Base-by-base conservation (phyloP, 106 monocot genomes). In the Allium fistulosum region DNA sequence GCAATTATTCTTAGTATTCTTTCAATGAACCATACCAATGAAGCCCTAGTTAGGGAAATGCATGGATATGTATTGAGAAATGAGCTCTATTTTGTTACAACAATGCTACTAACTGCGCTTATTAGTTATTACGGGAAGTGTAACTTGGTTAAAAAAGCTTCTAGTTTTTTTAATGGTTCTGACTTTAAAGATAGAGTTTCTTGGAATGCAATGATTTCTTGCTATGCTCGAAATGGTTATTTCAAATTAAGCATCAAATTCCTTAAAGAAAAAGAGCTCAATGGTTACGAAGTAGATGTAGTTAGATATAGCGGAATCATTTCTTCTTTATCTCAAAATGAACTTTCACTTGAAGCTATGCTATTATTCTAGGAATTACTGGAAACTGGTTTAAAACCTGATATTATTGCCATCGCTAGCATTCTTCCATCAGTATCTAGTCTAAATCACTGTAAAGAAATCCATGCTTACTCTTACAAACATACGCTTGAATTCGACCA, bases 231-330 rank as follows among this genome's bases (percentile, higher is more conserved):
- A 51, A 78, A 76, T 65, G 75, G 82, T 27, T 22, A 73, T 7
- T 78, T 83, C 52, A 69, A 78, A 22, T 78, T 78, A 18, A 90
- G 90, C 71, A 16, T 69, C 53, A 14, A 28, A 67, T 77, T 78
- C 74, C 80, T 90, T 48, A 53, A 69, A 46, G 75, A 76, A 13
- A 90, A 85, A 84, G 69, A 71, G 72, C 57, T 67, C 12, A 75
- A 49, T 11, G 66, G 61, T 28, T 72, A 72, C 4, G 76, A 76
- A 13, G 49, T 77, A 46, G 80, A 85, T 74, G 82, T 90, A 9
- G 67, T 90, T 18, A 90, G 83, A 6, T 90, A 85, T 68, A 80
- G 80, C 28, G 90, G 85, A 37, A 80, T 90, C 72, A 76, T 90
- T 67, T 90, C 90, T 61, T 80, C 83, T 7, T 68, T 85, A 28